These are phyloP conservation scores for Cercophora newfieldiana DNA, from an alignment of 495 filamentous ascomycete species.

Conservation along the genomic window DNA sequence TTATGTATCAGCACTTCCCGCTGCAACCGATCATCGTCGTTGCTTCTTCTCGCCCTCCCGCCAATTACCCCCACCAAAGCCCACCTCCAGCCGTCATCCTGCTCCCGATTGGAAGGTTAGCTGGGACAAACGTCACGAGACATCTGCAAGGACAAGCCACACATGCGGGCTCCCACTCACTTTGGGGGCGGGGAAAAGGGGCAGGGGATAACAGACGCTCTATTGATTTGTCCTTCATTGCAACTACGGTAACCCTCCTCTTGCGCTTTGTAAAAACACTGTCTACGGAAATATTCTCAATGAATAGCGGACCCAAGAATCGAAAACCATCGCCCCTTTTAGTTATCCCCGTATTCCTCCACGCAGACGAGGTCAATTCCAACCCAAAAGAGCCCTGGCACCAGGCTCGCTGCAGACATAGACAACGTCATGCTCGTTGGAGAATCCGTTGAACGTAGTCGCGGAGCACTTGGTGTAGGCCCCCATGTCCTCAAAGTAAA, in stretches of 20 bases:
- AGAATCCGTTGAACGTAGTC: conserved; percentile 98
- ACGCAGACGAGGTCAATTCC: conserved; percentile 17
- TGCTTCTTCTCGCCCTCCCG: neutral
- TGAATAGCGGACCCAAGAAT: neutral
- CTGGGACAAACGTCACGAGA: neutral
- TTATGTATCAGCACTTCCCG: neutral
- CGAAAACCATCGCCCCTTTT: neutral
- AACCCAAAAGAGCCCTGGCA: conserved; percentile 68
- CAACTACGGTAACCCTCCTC: neutral
- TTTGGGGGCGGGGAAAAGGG: neutral
- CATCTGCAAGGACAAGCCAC: conserved; percentile 4
- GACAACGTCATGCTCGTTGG: conserved; percentile 84
- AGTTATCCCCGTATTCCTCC: neutral
- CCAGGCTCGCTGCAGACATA: conserved; percentile 93
- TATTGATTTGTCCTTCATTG: neutral
- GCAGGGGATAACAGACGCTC: neutral
- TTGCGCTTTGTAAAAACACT: neutral
- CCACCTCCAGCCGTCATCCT: neutral
- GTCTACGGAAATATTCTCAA: neutral
- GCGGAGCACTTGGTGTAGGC: conserved; percentile 97
- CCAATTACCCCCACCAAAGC: neutral
- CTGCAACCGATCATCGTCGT: neutral
- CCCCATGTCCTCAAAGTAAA: conserved; percentile 98
- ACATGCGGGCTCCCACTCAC: neutral
- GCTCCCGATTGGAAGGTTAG: conserved; percentile 1